A percentile compares a stretch with the other conserved stretches of the same genome.
These are phyloP conservation scores for Lasiodiplodia sp. DNA, from an alignment of 2,329 filamentous ascomycete species.

Conservation along the genomic window DNA sequence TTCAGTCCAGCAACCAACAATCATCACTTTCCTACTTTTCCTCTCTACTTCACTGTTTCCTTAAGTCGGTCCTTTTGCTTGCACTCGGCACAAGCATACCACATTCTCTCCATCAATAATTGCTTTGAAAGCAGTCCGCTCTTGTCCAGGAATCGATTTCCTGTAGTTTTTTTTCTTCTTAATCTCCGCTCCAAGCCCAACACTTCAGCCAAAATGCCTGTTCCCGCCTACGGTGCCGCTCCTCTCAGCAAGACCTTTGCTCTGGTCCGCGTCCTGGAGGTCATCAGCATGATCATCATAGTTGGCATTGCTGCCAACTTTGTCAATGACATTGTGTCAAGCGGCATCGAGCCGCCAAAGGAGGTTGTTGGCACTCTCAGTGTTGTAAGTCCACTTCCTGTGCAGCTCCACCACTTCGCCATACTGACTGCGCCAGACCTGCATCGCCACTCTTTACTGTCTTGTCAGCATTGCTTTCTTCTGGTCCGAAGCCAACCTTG, in stretches of 20 bases:
- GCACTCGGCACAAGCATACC: slow-evolving; percentile 36
- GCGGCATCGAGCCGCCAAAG: slow-evolving; percentile 69
- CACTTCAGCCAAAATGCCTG: slow-evolving; percentile 50
- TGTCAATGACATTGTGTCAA: slow-evolving; percentile 75
- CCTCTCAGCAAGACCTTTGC: slow-evolving; percentile 79
- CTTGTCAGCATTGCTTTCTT: slow-evolving; percentile 75
- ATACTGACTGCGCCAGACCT: slow-evolving; percentile 64
- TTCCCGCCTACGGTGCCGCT: slow-evolving; percentile 70
- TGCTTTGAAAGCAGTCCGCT: slow-evolving; percentile 28
- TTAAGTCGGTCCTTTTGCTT: slow-evolving; percentile 32
- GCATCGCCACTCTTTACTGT: slow-evolving; percentile 80
- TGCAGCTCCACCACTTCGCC: neutral
- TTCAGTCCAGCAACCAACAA: slow-evolving; percentile 26
- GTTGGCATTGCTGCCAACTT: slow-evolving; percentile 86
- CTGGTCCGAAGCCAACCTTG: slow-evolving; percentile 77
- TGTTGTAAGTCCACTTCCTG: slow-evolving; percentile 67
- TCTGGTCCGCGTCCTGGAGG: slow-evolving; percentile 73
- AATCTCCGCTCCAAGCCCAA: neutral
- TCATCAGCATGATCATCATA: slow-evolving; percentile 74
- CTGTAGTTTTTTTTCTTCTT: slow-evolving; percentile 32
- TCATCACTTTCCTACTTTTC: slow-evolving; percentile 44
- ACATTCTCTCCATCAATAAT: neutral
- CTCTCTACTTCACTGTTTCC: slow-evolving; percentile 42
- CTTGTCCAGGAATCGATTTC: slow-evolving; percentile 27
- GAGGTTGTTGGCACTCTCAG: slow-evolving; percentile 80